Percentiles rank a stretch among this genome's conserved stretches.
Evolutionary conservation across 495 filamentous ascomycete genomes (phyloP).

Genomic region (Pseudotulostoma volvatum): DNA sequence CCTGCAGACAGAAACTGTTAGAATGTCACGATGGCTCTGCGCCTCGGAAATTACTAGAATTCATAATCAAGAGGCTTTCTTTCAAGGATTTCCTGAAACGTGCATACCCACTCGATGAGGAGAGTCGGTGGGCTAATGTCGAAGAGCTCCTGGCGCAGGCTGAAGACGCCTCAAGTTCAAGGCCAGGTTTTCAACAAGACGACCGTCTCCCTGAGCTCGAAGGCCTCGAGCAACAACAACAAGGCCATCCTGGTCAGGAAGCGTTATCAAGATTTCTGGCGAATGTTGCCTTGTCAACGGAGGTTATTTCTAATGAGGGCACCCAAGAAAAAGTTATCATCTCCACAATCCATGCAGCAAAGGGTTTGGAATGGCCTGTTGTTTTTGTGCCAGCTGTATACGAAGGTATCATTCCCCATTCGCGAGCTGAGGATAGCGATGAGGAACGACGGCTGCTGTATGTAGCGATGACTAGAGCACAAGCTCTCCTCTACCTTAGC

Average conservation of each 20-base stretch:
- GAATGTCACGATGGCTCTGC: constrained; percentile 31
- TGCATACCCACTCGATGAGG: constrained; percentile 58
- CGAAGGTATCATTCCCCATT: constrained; percentile 85
- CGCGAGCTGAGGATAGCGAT: constrained; percentile 72
- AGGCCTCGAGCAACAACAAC: constrained; percentile 57
- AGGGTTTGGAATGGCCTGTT: constrained; percentile 94
- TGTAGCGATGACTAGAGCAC: constrained; percentile 94
- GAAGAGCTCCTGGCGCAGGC: constrained; percentile 69
- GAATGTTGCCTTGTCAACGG: constrained; percentile 74
- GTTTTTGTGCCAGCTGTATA: constrained; percentile 90
- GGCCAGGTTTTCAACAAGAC: constrained; percentile 31
- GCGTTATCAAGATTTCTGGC: constrained; percentile 67
- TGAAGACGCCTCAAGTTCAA: constrained; percentile 37
- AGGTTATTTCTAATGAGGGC: constrained; percentile 41
- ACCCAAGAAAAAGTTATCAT: constrained; percentile 59
- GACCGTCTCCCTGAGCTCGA: constrained; percentile 64
- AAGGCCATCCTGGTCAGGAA: constrained; percentile 40
- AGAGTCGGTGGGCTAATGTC: constrained; percentile 79
- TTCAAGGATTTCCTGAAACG: constrained; percentile 58
- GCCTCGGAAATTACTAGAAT: constrained; percentile 55
- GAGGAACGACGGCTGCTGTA: constrained; percentile 88
- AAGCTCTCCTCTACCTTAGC: constrained; percentile 82
- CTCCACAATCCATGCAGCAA: constrained; percentile 92
- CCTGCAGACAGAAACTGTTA: constrained; percentile 39
- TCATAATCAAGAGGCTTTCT: constrained; percentile 53